Conservation (phyloP, 169 alveolate species). For the Cryptosporidium sp. region DNA sequence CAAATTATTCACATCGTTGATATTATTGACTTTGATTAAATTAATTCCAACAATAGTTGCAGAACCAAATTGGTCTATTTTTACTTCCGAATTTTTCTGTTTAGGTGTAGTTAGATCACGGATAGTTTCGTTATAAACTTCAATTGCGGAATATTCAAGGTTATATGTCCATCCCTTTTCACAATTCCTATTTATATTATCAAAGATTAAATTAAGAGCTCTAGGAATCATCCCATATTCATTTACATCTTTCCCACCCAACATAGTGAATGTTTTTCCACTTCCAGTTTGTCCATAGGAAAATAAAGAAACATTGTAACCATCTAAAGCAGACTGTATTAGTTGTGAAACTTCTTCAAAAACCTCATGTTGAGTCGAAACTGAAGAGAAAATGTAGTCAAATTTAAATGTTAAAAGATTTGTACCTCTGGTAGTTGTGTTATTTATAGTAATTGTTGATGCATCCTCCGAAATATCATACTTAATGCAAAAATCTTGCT, state of each 20-base stretch:
- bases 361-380: conserved; percentile 79
- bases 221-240: conserved; percentile 88
- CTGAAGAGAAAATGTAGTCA: conserved; percentile 82
- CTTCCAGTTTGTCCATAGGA: conserved; percentile 90
- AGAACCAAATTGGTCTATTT: conserved; percentile 76
- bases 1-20: conserved; percentile 80
- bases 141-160: conserved; percentile 81
- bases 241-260: conserved; percentile 81
- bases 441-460: conserved; percentile 67
- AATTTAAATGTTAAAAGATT: conserved; percentile 78
- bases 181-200: conserved; percentile 58
- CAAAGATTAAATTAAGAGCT: conserved; percentile 84
- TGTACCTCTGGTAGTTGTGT: conserved; percentile 12
- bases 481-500: conserved; percentile 36
- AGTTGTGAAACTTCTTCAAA: conserved; percentile 85
- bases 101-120: conserved; percentile 83
- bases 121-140: conserved; percentile 87
- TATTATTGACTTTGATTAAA: conserved; percentile 77
- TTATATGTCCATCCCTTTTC: conserved; percentile 80
- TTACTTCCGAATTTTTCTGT: conserved; percentile 77
- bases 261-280: conserved; percentile 89
- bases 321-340: conserved; percentile 85
- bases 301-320: conserved; percentile 86
- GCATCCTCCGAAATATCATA: conserved; percentile 74
- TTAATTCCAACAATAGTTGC: conserved; percentile 77